phyloP scores from a whole-genome alignment of 2,329 filamentous ascomycete species.

The Alternaria panax region DNA sequence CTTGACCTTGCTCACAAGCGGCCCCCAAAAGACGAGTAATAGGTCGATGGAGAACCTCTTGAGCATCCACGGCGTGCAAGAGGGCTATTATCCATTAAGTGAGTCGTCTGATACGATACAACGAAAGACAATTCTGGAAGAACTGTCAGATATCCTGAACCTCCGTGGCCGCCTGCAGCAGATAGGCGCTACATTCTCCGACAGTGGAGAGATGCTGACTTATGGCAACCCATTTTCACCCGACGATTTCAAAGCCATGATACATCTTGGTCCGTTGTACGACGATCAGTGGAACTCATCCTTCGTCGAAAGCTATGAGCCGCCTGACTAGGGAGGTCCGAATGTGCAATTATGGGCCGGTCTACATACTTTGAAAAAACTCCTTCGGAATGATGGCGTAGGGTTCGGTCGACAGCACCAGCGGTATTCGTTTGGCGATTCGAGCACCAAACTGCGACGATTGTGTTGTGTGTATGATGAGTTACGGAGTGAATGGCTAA shows the following conservation, averaged over 20 bases:
- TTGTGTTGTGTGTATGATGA: conserved; percentile 13
- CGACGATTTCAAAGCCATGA: conserved; percentile 16
- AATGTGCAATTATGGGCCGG: neutral
- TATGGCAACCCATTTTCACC: conserved; percentile 14
- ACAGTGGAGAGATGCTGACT: conserved; percentile 13
- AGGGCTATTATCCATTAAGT: neutral
- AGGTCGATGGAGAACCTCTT: neutral
- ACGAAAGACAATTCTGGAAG: neutral
- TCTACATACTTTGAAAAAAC: neutral
- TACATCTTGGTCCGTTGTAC: conserved; percentile 15
- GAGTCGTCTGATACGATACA: neutral
- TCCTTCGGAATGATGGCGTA: conserved; percentile 16
- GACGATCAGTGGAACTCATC: conserved; percentile 15
- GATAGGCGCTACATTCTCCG: conserved; percentile 11
- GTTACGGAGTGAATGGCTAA: conserved; percentile 7
- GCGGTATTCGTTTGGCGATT: conserved; percentile 5
- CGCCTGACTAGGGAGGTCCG: neutral
- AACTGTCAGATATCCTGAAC: neutral
- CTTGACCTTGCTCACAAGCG: neutral
- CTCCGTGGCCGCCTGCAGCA: conserved; percentile 15
- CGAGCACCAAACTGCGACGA: neutral
- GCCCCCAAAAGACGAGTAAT: neutral
- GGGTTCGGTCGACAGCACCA: conserved; percentile 8
- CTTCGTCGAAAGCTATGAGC: neutral
- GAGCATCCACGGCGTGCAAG: neutral